phyloP scores from a whole-genome alignment of 345 rosid species.

The Euphorbia pulcherrima region DNA sequence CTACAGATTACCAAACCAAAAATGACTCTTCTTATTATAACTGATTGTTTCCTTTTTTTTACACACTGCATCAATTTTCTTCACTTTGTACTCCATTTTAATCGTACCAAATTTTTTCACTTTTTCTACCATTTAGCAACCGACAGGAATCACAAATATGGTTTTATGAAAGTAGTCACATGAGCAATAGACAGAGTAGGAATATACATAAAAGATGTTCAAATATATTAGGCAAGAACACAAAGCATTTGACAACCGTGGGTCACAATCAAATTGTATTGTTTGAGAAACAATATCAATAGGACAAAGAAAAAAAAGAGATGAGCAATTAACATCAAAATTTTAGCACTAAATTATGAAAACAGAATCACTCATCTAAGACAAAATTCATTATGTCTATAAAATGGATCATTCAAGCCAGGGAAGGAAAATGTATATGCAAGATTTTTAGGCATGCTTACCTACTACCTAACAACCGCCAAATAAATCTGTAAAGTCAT shows the following conservation, averaged over 20 bases:
- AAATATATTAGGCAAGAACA: not conserved
- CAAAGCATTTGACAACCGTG: no score
- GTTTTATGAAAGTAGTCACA: not conserved
- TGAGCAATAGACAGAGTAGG: not conserved
- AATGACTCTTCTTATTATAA: conserved; percentile 10
- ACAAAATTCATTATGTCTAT: not conserved
- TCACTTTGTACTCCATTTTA: not conserved
- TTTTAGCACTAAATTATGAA: no score
- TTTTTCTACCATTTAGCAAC: not conserved
- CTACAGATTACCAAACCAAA: conserved; percentile 12
- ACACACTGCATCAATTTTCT: not conserved
- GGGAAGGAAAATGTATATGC: conserved; percentile 2
- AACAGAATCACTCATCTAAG: not conserved
- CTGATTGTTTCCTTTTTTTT: conserved; percentile 7
- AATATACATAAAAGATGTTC: not conserved
- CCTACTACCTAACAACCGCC: conserved; percentile 2
- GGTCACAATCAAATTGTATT: no score
- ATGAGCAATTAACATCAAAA: not conserved
- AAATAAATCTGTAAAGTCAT: not conserved
- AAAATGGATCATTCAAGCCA: not conserved
- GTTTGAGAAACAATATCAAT: no score
- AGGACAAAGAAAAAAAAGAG: no score
- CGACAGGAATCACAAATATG: not conserved
- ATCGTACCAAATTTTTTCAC: conserved; percentile 2
- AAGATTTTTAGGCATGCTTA: not conserved